These are phyloP conservation scores for Diaporthe destruens DNA, from an alignment of 2,329 filamentous ascomycete genomes.

Conservation along the genomic window DNA sequence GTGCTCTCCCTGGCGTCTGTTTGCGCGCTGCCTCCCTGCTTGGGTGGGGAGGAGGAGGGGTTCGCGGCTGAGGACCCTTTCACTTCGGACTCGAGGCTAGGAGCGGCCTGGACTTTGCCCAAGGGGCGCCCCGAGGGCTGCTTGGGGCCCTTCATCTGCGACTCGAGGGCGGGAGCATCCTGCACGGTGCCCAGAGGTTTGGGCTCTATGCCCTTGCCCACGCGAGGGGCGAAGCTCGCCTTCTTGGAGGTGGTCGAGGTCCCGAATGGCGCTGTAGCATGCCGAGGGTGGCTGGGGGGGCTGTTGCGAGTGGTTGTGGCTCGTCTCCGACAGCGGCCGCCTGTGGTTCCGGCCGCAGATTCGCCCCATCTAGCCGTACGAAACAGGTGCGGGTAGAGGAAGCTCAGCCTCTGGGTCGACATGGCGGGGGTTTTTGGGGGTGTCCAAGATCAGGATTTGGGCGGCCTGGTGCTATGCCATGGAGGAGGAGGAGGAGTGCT, in stretches of 20 bases:
- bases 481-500: slow-evolving; percentile 3
- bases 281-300: slow-evolving; percentile 41
- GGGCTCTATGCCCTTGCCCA: slow-evolving; percentile 73
- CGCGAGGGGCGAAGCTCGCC: slow-evolving; percentile 64
- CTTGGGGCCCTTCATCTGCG: slow-evolving; percentile 38
- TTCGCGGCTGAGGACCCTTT: not conserved
- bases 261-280: slow-evolving; percentile 52
- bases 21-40: not conserved
- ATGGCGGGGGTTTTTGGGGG: slow-evolving; percentile 56
- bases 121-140: slow-evolving; percentile 46
- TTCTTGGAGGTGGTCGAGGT: slow-evolving; percentile 54
- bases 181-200: slow-evolving; percentile 46
- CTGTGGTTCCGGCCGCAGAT: slow-evolving; percentile 57
- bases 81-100: slow-evolving; percentile 10
- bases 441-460: slow-evolving; percentile 5
- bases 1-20: slow-evolving; percentile 34
- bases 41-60: not conserved
- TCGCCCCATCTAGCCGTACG: slow-evolving; percentile 63
- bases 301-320: slow-evolving; percentile 45
- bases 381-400: slow-evolving; percentile 77
- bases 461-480: slow-evolving; percentile 40
- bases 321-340: slow-evolving; percentile 45
- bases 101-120: slow-evolving; percentile 26
- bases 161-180: slow-evolving; percentile 41
- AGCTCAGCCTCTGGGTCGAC: slow-evolving; percentile 73